phyloP scores from a whole-genome alignment of 2,329 filamentous ascomycete species.

The Colletotrichum higginsianum region DNA sequence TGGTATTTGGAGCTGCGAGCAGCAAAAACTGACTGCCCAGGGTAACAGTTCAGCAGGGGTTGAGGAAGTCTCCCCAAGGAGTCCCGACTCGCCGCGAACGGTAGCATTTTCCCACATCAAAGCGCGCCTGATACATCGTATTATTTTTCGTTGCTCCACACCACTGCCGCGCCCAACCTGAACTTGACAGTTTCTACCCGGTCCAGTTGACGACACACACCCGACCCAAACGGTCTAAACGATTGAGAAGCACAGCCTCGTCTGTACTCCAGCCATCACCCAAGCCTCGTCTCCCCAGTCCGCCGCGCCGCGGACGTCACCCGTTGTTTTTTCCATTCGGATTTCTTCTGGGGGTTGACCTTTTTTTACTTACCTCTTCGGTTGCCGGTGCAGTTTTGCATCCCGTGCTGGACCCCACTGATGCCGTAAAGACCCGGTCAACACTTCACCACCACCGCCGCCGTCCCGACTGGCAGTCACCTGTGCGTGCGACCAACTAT shows the following conservation, averaged over 20 bases:
- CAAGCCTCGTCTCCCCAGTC: slow-evolving; percentile 29
- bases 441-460: slow-evolving; percentile 19
- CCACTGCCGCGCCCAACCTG: slow-evolving; percentile 25
- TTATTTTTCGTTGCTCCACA: slow-evolving; percentile 40
- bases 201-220: slow-evolving; percentile 11
- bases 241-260: slow-evolving; percentile 35
- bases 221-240: not conserved
- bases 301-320: slow-evolving; percentile 26
- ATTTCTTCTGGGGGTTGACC: not conserved
- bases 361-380: not conserved
- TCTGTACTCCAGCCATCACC: slow-evolving; percentile 28
- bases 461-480: slow-evolving; percentile 14
- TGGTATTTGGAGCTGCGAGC: slow-evolving; percentile 26
- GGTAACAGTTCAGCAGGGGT: slow-evolving; percentile 35
- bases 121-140: slow-evolving; percentile 42
- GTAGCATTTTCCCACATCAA: slow-evolving; percentile 41
- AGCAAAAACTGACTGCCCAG: slow-evolving; percentile 16
- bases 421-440: slow-evolving; percentile 35
- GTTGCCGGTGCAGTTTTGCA: slow-evolving; percentile 28
- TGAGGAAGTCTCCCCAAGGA: slow-evolving; percentile 14
- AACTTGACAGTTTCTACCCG: slow-evolving; percentile 29
- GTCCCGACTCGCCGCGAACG: slow-evolving; percentile 33
- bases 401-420: slow-evolving; percentile 37
- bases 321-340: not conserved
- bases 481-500: slow-evolving; percentile 50